A percentile compares a stretch with the other conserved stretches of the same genome.
Conservation (phyloP, 148 eudicot genomes). For the Mesembryanthemum crystallinum region DNA sequence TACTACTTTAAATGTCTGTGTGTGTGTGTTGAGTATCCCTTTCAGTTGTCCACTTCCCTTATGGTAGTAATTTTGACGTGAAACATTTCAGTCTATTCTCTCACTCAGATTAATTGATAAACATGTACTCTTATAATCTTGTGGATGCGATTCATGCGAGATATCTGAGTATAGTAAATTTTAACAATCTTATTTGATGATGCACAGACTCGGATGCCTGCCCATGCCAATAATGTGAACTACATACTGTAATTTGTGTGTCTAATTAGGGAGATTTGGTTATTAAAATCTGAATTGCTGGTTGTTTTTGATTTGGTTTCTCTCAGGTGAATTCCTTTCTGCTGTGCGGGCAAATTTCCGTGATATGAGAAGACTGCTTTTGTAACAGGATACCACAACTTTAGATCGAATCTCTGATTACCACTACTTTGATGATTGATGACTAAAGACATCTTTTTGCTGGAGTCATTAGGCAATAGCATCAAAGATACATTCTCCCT, state of each 20-base stretch:
- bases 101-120: no score
- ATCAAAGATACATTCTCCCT: not conserved
- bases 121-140: no score
- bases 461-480: not conserved
- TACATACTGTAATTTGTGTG: not conserved
- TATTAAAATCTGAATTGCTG: not conserved
- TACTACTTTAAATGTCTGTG: no score
- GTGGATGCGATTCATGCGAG: no score
- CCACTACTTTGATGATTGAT: not conserved
- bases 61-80: no score
- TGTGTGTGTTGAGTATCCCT: no score
- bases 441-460: not conserved
- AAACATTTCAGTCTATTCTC: no score
- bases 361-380: conserved; percentile 61
- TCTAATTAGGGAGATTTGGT: not conserved
- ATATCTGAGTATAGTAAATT: no score
- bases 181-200: no score
- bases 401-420: not conserved
- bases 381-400: conserved; percentile 29
- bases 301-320: not conserved
- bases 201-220: no score
- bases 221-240: not conserved
- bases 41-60: no score
- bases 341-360: conserved; percentile 67
- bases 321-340: conserved; percentile 65